These are phyloP conservation scores for Setaria viridis DNA, from an alignment of 202 grass and related monocot species.

Conservation along the genomic window DNA sequence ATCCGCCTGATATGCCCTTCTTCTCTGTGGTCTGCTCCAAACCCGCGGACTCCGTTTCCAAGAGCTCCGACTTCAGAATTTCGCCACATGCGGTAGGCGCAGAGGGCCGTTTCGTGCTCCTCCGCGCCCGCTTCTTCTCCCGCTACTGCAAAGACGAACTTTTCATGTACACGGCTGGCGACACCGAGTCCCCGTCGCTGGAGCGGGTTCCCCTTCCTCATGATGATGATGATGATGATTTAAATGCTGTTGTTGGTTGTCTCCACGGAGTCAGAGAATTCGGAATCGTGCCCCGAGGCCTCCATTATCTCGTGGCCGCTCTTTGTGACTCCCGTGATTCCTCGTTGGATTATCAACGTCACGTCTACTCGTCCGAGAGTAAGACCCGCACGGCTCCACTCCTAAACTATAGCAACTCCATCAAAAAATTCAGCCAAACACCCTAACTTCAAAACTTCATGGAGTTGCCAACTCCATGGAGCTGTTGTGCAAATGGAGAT, in stretches of 20 bases:
- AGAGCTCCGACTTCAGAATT: background rate
- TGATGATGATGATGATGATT: background rate
- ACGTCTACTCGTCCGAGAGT: background rate
- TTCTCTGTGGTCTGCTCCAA: background rate
- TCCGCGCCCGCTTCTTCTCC: background rate
- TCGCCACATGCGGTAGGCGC: background rate
- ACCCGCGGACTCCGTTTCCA: fast-evolving
- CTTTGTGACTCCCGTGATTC: background rate
- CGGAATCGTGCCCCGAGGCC: background rate
- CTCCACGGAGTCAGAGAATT: background rate
- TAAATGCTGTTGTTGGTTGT: background rate
- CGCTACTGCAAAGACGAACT: background rate
- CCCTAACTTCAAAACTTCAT: no score
- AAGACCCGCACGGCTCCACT: background rate
- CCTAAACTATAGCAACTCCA: no score
- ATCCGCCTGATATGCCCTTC: background rate
- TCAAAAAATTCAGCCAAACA: no score
- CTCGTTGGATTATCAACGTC: background rate
- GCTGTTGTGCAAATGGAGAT: no score
- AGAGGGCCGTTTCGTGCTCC: constrained; percentile 23
- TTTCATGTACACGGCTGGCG: constrained; percentile 29
- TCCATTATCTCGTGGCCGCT: constrained; percentile 13
- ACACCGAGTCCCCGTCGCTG: background rate
- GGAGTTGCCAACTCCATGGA: no score
- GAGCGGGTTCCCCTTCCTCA: background rate